A percentile compares a stretch with the other conserved stretches of the same genome.
These are phyloP conservation scores for Stagonosporopsis rhizophila DNA, from an alignment of 2,329 filamentous ascomycete genomes.

Conservation along the genomic window DNA sequence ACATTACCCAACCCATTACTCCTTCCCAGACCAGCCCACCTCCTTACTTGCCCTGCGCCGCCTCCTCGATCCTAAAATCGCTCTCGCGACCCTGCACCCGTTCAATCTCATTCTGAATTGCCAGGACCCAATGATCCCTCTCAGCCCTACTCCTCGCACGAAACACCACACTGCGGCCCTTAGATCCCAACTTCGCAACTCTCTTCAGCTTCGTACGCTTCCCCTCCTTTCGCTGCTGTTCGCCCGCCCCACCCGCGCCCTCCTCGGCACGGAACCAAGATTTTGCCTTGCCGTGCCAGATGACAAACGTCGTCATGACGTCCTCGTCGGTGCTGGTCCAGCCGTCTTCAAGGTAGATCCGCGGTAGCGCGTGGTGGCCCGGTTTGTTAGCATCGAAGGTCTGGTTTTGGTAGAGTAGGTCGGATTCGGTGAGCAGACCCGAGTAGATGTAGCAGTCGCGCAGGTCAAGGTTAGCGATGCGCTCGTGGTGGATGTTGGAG, in stretches of 20 bases:
- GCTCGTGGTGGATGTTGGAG: conserved; percentile 67
- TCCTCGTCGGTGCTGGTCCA: conserved; percentile 71
- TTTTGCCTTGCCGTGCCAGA: conserved; percentile 68
- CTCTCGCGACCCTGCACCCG: conserved; percentile 58
- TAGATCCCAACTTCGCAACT: conserved; percentile 66
- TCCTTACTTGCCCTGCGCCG: conserved; percentile 2
- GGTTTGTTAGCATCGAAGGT: conserved; percentile 70
- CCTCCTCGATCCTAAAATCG: conserved; percentile 52
- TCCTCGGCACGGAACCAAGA: conserved; percentile 59
- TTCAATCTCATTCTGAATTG: conserved; percentile 71
- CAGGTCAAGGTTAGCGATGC: conserved; percentile 65
- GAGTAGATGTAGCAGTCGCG: conserved; percentile 71
- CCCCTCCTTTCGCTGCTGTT: conserved; percentile 44
- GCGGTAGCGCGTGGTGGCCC: conserved; percentile 64
- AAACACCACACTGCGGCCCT: conserved; percentile 70
- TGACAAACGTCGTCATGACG: conserved; percentile 71
- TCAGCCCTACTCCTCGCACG: conserved; percentile 69
- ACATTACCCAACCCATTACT: not conserved
- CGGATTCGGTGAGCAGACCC: conserved; percentile 67
- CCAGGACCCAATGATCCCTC: conserved; percentile 72
- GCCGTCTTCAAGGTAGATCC: conserved; percentile 66
- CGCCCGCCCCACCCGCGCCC: conserved; percentile 40
- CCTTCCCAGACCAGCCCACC: not conserved
- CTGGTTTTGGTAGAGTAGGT: conserved; percentile 69
- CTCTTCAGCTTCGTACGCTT: conserved; percentile 61